Evolutionary conservation across 768 basidiomycete species (phyloP).

Genomic region (Lepiota subincarnata): DNA sequence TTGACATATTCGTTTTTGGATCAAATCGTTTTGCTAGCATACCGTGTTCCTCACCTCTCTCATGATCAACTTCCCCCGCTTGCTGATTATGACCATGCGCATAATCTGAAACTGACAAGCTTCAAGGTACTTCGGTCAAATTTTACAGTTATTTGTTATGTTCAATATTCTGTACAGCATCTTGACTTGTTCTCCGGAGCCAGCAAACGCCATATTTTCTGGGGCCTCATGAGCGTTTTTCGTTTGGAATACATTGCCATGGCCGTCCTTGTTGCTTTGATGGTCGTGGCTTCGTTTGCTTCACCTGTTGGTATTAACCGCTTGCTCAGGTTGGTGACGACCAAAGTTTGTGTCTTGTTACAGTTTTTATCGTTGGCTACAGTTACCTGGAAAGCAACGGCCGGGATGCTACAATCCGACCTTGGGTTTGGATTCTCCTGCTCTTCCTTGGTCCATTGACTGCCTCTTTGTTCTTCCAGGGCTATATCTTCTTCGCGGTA

Average conservation of each 20-base stretch:
- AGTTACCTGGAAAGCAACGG: slow-evolving; percentile 57
- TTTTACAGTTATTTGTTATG: background rate
- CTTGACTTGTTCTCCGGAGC: slow-evolving; percentile 35
- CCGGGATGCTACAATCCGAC: slow-evolving; percentile 42
- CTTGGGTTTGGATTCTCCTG: slow-evolving; percentile 63
- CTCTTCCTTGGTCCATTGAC: slow-evolving; percentile 46
- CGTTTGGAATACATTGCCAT: slow-evolving; percentile 30
- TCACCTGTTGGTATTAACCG: slow-evolving; percentile 36
- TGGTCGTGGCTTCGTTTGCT: slow-evolving; percentile 26
- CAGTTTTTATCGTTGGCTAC: background rate
- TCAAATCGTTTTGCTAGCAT: slow-evolving; percentile 43
- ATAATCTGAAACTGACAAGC: slow-evolving; percentile 22
- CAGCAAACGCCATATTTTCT: slow-evolving; percentile 38
- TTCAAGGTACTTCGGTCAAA: slow-evolving; percentile 21
- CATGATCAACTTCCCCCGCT: slow-evolving; percentile 58
- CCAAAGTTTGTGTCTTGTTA: background rate
- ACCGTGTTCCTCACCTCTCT: slow-evolving; percentile 40
- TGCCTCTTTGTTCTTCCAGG: slow-evolving; percentile 44
- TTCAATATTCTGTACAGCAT: slow-evolving; percentile 17
- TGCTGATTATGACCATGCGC: slow-evolving; percentile 54
- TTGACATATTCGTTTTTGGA: slow-evolving; percentile 54
- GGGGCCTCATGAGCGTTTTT: slow-evolving; percentile 37
- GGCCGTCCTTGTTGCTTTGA: slow-evolving; percentile 23
- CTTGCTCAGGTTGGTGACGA: slow-evolving; percentile 27
- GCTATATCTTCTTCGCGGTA: slow-evolving; percentile 50